Conservation (phyloP, 2,329 filamentous ascomycete genomes). For the Chaetomium sp. region DNA sequence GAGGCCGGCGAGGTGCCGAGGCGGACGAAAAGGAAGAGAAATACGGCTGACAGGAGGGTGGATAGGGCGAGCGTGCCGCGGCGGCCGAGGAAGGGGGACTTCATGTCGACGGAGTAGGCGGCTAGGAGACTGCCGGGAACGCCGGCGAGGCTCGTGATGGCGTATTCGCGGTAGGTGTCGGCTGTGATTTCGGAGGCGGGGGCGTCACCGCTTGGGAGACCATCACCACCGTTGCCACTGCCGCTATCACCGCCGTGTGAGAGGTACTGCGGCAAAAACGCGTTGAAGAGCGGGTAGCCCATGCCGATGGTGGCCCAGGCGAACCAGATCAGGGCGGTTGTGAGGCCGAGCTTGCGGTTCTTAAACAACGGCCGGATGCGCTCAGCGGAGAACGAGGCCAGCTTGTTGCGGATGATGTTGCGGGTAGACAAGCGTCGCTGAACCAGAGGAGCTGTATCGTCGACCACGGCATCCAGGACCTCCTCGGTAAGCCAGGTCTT, state of each 20-base stretch:
- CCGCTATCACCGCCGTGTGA: slow-evolving; percentile 40
- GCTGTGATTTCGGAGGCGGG: slow-evolving; percentile 33
- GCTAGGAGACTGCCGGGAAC: slow-evolving; percentile 72
- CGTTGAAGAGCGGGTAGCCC: slow-evolving; percentile 83
- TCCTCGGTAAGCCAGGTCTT: slow-evolving; percentile 74
- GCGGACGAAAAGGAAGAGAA: slow-evolving; percentile 61
- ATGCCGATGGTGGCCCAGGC: slow-evolving; percentile 78
- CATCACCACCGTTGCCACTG: slow-evolving; percentile 29
- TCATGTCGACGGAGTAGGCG: slow-evolving; percentile 62
- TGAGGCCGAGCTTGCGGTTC: slow-evolving; percentile 43
- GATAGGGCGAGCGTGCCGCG: slow-evolving; percentile 64
- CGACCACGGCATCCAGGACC: slow-evolving; percentile 51
- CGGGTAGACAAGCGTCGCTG: slow-evolving; percentile 26
- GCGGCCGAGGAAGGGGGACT: slow-evolving; percentile 58
- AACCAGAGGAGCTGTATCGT: slow-evolving; percentile 23
- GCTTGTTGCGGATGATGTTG: slow-evolving; percentile 48
- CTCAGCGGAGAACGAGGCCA: slow-evolving; percentile 60
- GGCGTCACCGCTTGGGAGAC: neutral
- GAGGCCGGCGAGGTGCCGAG: slow-evolving; percentile 49
- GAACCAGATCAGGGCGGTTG: slow-evolving; percentile 62
- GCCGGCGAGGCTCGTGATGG: slow-evolving; percentile 69
- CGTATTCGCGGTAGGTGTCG: slow-evolving; percentile 70
- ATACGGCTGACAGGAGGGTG: slow-evolving; percentile 60
- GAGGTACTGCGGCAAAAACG: slow-evolving; percentile 83
- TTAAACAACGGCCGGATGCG: slow-evolving; percentile 61